Base-by-base conservation (phyloP, 805 yeast genomes). In the Hagleromyces aurorensis region DNA sequence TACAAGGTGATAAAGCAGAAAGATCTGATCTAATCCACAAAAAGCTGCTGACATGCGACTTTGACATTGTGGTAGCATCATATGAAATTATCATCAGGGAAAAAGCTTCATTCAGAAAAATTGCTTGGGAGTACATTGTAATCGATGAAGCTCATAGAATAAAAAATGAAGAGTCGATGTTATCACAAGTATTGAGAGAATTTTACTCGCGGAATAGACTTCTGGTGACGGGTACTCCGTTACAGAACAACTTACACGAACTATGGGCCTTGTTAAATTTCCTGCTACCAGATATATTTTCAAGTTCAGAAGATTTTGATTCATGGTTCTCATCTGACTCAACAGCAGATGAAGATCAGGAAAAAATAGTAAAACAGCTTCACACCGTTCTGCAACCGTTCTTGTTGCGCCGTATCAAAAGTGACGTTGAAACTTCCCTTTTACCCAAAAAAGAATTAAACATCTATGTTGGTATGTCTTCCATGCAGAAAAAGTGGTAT, bases 121-220 rank as follows among this genome's bases (percentile, higher is more conserved):
- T 81, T 42, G 68, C 66, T 35, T 81, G 91, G 89, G 74, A 77
- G 48, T 81, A 81, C 49, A 75, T 81, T 28, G 65, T 80, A 13
- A 77, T 81, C 38, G 93, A 81, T 55, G 93, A 55, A 57, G 91
- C 89, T 3, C 93, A 81, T 52, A 65, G 91, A 59, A 75, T 81
- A 41, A 81, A 81, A 46, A 81, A 81, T 50, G 91, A 81, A 46
- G 81, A 77, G 46, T 70, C 79, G 2, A 56, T 77, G 52, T 57
- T 80, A 25, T 77, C 86, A 0, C 89, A 80, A 47, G 81, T 80
- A 30, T 73, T 80, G 27, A 63, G 91, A 46, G 65, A 78, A 60
- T 78, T 80, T 48, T 74, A 77, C 39, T 76, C 85, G 1, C 70
- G 67, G 27, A 78, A 78, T 50, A 65, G 91, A 46, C 58, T 81